These are phyloP conservation scores for Penium margaritaceum DNA, from an alignment of 139 green algal species.

Conservation along the genomic window DNA sequence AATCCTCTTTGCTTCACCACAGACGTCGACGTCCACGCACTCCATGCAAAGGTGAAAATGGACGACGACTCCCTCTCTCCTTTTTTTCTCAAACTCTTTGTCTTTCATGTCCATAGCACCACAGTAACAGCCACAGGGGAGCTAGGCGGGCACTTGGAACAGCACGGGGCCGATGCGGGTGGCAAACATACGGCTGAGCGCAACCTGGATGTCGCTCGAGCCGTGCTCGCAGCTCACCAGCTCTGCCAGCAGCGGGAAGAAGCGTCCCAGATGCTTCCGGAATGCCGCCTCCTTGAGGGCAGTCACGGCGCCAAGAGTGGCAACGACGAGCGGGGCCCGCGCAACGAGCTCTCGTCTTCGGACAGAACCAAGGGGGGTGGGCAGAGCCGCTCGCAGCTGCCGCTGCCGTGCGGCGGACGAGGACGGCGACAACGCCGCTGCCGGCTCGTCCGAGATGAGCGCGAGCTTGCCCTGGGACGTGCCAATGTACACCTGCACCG, in stretches of 20 bases:
- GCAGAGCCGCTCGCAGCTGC: no score
- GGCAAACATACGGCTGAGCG: slow-evolving; percentile 74
- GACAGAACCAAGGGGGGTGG: slow-evolving; percentile 26
- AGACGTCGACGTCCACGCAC: no score
- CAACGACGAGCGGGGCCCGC: slow-evolving; percentile 44
- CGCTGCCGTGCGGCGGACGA: no score
- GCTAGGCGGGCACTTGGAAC: no score
- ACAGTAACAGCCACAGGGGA: no score
- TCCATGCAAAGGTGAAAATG: no score
- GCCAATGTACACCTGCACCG: slow-evolving; percentile 13
- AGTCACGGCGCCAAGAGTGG: slow-evolving; percentile 62
- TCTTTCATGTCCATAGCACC: no score
- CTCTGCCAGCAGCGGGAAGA: slow-evolving; percentile 79
- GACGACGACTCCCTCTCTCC: no score
- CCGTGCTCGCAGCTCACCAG: slow-evolving; percentile 75
- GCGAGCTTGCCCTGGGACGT: slow-evolving; percentile 7
- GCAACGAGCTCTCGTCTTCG: slow-evolving; percentile 27
- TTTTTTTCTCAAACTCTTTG: no score
- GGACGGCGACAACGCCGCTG: background rate
- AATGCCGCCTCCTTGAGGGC: slow-evolving; percentile 58
- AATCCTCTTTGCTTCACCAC: no score
- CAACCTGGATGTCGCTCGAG: slow-evolving; percentile 72
- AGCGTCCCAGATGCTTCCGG: slow-evolving; percentile 57
- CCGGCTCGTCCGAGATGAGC: background rate
- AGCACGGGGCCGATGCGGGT: slow-evolving; percentile 29